Conservation (phyloP, 805 yeast species). For the Hanseniaspora clermontiae region DNA sequence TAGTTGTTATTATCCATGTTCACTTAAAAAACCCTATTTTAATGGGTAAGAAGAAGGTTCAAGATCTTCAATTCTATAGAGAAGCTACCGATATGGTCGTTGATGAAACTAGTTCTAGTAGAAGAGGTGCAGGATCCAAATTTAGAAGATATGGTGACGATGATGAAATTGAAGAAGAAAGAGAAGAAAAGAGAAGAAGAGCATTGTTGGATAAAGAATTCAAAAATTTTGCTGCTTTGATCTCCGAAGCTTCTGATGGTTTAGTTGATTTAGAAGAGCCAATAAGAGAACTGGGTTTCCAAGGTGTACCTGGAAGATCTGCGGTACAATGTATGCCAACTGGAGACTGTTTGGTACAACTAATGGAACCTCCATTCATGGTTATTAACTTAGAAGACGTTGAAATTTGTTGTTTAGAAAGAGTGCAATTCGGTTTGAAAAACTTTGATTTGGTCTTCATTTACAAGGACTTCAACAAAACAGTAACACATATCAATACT, state of each 20-base stretch:
- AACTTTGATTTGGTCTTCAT: constrained; percentile 96
- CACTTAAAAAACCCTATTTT: constrained; percentile 86
- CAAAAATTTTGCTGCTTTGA: constrained; percentile 74
- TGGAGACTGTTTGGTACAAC: constrained; percentile 87
- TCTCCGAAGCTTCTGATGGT: constrained; percentile 78
- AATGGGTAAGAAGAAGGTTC: constrained; percentile 90
- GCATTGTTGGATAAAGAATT: constrained; percentile 85
- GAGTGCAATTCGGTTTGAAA: constrained; percentile 93
- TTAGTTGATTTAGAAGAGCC: constrained; percentile 82
- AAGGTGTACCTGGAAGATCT: constrained; percentile 92
- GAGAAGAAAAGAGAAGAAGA: constrained; percentile 90
- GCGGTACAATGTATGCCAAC: constrained; percentile 94
- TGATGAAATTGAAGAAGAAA: constrained; percentile 96
- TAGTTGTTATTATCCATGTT: constrained; percentile 82
- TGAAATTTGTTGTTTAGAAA: constrained; percentile 88
- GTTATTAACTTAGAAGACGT: constrained; percentile 85
- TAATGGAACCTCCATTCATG: constrained; percentile 87
- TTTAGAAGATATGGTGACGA: constrained; percentile 89
- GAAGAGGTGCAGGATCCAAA: constrained; percentile 60
- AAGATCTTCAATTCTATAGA: constrained; percentile 89
- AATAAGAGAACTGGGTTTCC: constrained; percentile 89
- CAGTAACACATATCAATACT: constrained; percentile 87
- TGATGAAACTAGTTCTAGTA: constrained; percentile 84
- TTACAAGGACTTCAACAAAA: constrained; percentile 74
- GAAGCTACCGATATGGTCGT: constrained; percentile 93